Base-by-base conservation (phyloP, 2,329 filamentous ascomycete genomes). In the Alternaria metachromatica region DNA sequence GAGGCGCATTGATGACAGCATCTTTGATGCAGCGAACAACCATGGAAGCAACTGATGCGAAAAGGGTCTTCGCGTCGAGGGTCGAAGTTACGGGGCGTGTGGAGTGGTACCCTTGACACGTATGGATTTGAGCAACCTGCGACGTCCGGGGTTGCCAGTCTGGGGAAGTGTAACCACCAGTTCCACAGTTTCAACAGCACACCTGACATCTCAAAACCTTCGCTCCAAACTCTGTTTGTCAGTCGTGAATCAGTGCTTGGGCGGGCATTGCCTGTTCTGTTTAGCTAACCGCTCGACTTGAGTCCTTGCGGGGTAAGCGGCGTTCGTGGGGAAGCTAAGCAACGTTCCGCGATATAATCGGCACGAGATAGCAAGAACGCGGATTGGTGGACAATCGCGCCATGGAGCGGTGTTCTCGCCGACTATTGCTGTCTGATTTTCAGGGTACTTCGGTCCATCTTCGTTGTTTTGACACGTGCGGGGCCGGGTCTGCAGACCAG, bases 321-420 rank as follows among this genome's bases (percentile, higher is more conserved):
- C 55, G 49, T 53, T 53, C 33, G 55, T 53, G 60, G 60, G 60
- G 60, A 62, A 59, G 55, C 60, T 62, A 62, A 48, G 7, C 48
- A 62, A 58, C 60, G 55, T 62, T 62, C 60, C 48, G 60, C 48
- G 37, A 37, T 41, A 45, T 46, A 37, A 33, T 23, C 15, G 12
- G 48, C 48, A 33, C 43, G 21, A 48, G 28, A 55, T 50, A 18
- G 58, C 18, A 45, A 33, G 13, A 53, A 41, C 30, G 41, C 18
- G 60, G 41, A 50, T 37, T 62, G 48, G 55, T 58, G 57, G 55
- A 20, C 18, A 50, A 56, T 46, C 21, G 23, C 8, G 46, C 41
- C 28, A 53, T 54, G 43, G 48, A 62, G 57, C 41, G 28, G 30
- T 30, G 6, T 28, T 18, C 21, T 48, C 55, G 48, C 48, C 60